Conservation (phyloP, 2,329 filamentous ascomycete species). For the Herpotrichia juniperi region DNA sequence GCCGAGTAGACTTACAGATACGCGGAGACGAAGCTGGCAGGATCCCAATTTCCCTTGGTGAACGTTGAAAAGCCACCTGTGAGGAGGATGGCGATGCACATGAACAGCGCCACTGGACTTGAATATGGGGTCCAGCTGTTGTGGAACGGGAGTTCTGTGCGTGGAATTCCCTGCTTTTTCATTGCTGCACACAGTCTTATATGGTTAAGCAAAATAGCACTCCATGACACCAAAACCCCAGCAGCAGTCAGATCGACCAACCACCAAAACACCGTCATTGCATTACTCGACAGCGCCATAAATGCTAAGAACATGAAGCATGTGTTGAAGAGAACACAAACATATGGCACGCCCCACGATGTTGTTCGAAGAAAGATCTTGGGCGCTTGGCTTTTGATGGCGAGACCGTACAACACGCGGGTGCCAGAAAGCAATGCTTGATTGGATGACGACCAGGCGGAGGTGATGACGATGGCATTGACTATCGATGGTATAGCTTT, state of each 20-base stretch:
- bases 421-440: constrained; percentile 63
- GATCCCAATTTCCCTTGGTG: constrained; percentile 46
- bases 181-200: constrained; percentile 58
- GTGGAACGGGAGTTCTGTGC: constrained; percentile 41
- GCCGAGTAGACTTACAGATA: constrained; percentile 29
- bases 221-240: constrained; percentile 59
- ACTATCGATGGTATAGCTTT: constrained; percentile 71
- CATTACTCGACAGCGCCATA: constrained; percentile 52
- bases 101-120: constrained; percentile 36
- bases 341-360: constrained; percentile 48
- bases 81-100: constrained; percentile 68
- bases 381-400: constrained; percentile 58
- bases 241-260: constrained; percentile 70
- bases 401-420: constrained; percentile 54
- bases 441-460: constrained; percentile 72
- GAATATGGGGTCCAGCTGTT: constrained; percentile 44
- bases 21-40: constrained; percentile 40
- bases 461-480: constrained; percentile 76
- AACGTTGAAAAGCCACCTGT: constrained; percentile 66
- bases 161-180: constrained; percentile 59
- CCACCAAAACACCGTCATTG: constrained; percentile 64
- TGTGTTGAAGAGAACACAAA: constrained; percentile 38
- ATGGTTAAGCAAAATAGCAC: constrained; percentile 60
- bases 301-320: constrained; percentile 54
- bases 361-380: constrained; percentile 54